Percentiles rank a stretch among this genome's conserved stretches.
These are phyloP conservation scores for Pyracantha coccinea DNA, from an alignment of 331 rosid species.

Conservation along the genomic window DNA sequence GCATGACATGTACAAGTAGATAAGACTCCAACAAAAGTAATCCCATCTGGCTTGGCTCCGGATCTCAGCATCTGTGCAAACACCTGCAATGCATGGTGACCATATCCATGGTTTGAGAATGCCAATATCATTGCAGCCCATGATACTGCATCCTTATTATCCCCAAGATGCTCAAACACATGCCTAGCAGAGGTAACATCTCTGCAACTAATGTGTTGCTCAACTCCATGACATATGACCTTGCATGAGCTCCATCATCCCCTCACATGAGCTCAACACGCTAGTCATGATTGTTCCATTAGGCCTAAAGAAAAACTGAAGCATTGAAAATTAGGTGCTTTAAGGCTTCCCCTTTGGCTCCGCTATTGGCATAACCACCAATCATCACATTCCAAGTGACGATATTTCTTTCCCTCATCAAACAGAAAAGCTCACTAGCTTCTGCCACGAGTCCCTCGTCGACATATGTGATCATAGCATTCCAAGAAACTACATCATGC, in stretches of 20 bases:
- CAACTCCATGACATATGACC: conserved; percentile 30
- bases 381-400: conserved; percentile 37
- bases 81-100: conserved; percentile 34
- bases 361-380: conserved; percentile 28
- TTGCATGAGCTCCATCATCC: conserved; percentile 37
- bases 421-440: conserved; percentile 31
- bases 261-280: conserved; percentile 26
- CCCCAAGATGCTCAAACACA: conserved; percentile 28
- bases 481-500: conserved; percentile 36
- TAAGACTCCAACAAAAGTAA: conserved; percentile 39
- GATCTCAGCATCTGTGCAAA: conserved; percentile 31
- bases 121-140: conserved; percentile 40
- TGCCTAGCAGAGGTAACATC: conserved; percentile 26
- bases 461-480: conserved; percentile 35
- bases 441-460: conserved; percentile 28
- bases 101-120: conserved; percentile 36
- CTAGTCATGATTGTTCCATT: conserved; percentile 27
- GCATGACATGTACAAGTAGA: conserved; percentile 37
- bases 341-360: conserved; percentile 20
- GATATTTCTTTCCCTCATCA: conserved; percentile 32
- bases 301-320: conserved; percentile 29
- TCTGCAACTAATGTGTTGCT: conserved; percentile 27
- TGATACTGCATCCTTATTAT: conserved; percentile 31
- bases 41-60: conserved; percentile 27
- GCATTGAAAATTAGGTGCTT: conserved; percentile 28